A percentile compares a stretch with the other conserved stretches of the same genome.
Evolutionary conservation across 257 asterid species (phyloP).

Genomic region (Solanum chaucha): DNA sequence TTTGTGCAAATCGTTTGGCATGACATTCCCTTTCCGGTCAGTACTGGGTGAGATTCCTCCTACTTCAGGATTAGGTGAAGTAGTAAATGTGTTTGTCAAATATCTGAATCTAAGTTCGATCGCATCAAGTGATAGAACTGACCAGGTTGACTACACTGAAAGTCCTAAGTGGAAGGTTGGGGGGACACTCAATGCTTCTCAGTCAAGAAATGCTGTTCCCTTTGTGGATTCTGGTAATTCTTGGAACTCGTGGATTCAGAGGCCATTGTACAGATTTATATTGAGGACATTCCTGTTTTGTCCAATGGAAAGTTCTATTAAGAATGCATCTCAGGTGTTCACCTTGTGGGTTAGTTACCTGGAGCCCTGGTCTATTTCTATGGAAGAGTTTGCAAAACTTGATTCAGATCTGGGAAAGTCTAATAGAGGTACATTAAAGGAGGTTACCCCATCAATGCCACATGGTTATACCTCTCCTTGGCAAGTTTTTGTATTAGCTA

Average conservation of each 20-base stretch:
- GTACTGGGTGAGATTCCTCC: conserved; percentile 76
- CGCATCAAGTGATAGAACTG: conserved; percentile 22
- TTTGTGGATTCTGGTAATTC: conserved; percentile 30
- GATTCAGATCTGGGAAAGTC: conserved; percentile 31
- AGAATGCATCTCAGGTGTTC: conserved; percentile 77
- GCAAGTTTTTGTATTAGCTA: conserved; percentile 67
- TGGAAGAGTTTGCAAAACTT: conserved; percentile 65
- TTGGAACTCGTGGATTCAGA: conserved; percentile 69
- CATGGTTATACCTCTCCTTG: conserved; percentile 55
- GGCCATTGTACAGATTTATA: conserved; percentile 77
- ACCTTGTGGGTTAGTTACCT: conserved; percentile 73
- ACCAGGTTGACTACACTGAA: conserved; percentile 31
- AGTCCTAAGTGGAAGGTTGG: conserved; percentile 35
- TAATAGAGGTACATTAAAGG: conserved; percentile 12
- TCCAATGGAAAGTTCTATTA: conserved; percentile 66
- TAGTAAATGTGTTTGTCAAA: conserved; percentile 51
- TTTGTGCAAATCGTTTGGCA: conserved; percentile 56
- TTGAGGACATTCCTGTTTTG: conserved; percentile 78
- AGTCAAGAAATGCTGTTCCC: conserved; percentile 32
- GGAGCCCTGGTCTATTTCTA: conserved; percentile 78
- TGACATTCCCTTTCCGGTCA: conserved; percentile 48
- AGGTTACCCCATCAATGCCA: conserved; percentile 18
- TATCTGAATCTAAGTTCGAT: conserved; percentile 46
- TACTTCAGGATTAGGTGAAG: conserved; percentile 74
- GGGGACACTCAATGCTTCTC: conserved; percentile 29